These are phyloP conservation scores for Yamadazyma epiphylla DNA, from an alignment of 1,139 yeast species.

Conservation along the genomic window DNA sequence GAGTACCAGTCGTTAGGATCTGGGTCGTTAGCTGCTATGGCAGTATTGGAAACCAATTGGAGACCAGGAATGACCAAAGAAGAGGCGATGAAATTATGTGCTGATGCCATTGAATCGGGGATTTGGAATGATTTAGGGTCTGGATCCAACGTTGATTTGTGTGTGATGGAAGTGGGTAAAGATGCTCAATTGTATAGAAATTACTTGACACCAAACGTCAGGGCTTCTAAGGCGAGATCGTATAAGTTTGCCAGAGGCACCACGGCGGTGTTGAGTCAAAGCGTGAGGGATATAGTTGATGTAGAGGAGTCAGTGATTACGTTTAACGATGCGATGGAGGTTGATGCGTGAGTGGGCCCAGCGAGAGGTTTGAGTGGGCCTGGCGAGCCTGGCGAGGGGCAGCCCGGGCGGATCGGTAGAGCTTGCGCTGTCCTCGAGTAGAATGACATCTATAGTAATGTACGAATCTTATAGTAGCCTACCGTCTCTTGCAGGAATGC, in stretches of 20 bases:
- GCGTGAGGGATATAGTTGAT: conserved; percentile 62
- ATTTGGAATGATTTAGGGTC: conserved; percentile 99
- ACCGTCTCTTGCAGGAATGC: no score
- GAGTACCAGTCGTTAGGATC: conserved; percentile 90
- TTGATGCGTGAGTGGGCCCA: conserved; percentile 52
- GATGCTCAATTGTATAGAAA: conserved; percentile 83
- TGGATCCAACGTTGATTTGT: conserved; percentile 94
- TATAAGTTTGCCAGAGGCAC: conserved; percentile 91
- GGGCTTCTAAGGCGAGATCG: conserved; percentile 74
- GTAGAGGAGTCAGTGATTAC: conserved; percentile 62
- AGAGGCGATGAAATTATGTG: conserved; percentile 84
- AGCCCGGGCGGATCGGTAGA: no score
- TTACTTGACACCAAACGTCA: conserved; percentile 84
- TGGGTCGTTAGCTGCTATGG: conserved; percentile 99
- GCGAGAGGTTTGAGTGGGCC: no score
- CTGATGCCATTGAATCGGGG: conserved; percentile 95
- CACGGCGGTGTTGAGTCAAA: conserved; percentile 73
- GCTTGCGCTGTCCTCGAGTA: no score
- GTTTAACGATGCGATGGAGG: conserved; percentile 63
- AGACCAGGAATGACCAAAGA: conserved; percentile 72
- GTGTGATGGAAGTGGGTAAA: conserved; percentile 92
- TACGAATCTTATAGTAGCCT: no score
- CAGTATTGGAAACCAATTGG: conserved; percentile 89
- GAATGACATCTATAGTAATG: no score
- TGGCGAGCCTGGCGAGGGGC: no score